Conservation (phyloP, 202 grass and related monocot genomes). For the Brachypodium distachyon region DNA sequence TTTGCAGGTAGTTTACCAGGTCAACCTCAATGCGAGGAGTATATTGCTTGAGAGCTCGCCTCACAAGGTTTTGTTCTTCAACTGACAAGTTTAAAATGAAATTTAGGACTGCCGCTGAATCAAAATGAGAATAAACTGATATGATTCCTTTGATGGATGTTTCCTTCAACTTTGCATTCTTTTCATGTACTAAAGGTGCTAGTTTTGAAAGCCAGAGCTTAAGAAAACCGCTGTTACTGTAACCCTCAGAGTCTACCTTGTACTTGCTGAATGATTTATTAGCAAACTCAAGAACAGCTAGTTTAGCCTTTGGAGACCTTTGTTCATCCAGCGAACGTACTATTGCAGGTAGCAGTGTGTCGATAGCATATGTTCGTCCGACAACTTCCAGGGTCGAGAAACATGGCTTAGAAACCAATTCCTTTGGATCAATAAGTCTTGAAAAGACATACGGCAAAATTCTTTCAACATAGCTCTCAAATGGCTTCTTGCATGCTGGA, state of each 20-base stretch:
- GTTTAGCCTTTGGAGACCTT: conserved; percentile 87
- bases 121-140: conserved; percentile 86
- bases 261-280: conserved; percentile 86
- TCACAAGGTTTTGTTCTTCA: conserved; percentile 75
- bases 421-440: conserved; percentile 78
- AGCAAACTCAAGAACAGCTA: conserved; percentile 87
- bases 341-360: conserved; percentile 79
- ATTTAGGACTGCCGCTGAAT: conserved; percentile 71
- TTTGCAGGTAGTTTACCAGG: conserved; percentile 86
- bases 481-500: conserved; percentile 77
- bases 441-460: conserved; percentile 84
- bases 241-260: conserved; percentile 54
- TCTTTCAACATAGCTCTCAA: conserved; percentile 88
- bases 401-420: conserved; percentile 73
- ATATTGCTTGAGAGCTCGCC: conserved; percentile 77
- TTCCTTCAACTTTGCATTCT: conserved; percentile 88
- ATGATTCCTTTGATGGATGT: conserved; percentile 81
- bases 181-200: conserved; percentile 70
- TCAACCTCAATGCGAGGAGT: conserved; percentile 91
- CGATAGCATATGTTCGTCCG: conserved; percentile 62
- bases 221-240: conserved; percentile 69
- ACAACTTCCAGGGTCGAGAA: conserved; percentile 62
- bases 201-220: conserved; percentile 92
- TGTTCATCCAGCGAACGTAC: conserved; percentile 91
- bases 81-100: conserved; percentile 73